Evolutionary conservation across 2,329 filamentous ascomycete species (phyloP).

Genomic region (Stachybotrys chlorohalonatus): DNA sequence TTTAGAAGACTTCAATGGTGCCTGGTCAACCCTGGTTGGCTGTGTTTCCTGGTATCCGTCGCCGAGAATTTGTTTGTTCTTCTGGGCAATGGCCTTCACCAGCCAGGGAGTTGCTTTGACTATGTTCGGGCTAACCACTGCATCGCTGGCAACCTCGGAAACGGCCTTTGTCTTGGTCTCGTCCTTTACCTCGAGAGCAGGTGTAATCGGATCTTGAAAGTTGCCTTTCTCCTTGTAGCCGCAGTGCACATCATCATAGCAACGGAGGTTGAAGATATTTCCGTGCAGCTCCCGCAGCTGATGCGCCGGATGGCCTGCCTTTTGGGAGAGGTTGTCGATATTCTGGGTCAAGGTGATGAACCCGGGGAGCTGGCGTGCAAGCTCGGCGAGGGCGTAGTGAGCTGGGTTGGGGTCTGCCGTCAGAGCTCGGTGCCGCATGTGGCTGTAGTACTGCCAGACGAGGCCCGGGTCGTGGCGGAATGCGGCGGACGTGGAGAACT

Average conservation of each 20-base stretch:
- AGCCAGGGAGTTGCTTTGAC: constrained; percentile 5
- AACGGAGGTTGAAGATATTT: constrained; percentile 54
- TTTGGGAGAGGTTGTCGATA: constrained; percentile 49
- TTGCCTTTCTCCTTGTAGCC: constrained; percentile 46
- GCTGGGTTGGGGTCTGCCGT: constrained; percentile 53
- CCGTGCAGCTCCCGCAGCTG: constrained; percentile 56
- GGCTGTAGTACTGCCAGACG: constrained; percentile 66
- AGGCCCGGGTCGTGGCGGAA: constrained; percentile 50
- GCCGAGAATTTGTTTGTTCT: constrained; percentile 49
- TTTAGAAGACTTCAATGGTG: not conserved
- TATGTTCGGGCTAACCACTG: not conserved
- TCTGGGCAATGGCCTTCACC: constrained; percentile 12
- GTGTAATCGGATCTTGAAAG: constrained; percentile 54
- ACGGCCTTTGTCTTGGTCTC: constrained; percentile 14
- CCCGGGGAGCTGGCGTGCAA: constrained; percentile 39
- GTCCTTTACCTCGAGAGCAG: constrained; percentile 12
- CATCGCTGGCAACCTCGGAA: not conserved
- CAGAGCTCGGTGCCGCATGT: constrained; percentile 55
- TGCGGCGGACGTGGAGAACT: constrained; percentile 52
- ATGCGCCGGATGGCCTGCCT: constrained; percentile 47
- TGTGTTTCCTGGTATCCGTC: constrained; percentile 7
- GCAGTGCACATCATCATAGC: constrained; percentile 41
- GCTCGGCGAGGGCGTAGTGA: constrained; percentile 54
- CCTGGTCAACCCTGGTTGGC: not conserved
- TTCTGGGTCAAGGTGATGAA: constrained; percentile 60